phyloP scores from a whole-genome alignment of 2,329 filamentous ascomycete species.

The Grosmannia clavigera region DNA sequence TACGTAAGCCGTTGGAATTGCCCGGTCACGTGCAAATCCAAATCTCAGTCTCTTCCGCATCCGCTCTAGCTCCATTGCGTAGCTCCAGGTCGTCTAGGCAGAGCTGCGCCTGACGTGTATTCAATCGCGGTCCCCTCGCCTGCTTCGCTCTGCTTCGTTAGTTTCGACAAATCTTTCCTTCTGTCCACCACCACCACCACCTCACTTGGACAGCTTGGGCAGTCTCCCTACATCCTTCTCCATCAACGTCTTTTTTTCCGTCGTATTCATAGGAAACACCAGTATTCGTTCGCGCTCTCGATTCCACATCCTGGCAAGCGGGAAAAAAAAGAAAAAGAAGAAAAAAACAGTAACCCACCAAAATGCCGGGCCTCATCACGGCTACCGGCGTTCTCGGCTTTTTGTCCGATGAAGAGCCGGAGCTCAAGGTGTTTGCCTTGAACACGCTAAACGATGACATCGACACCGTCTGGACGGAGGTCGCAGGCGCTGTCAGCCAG shows the following conservation, averaged over 20 bases:
- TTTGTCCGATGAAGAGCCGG: constrained; percentile 84
- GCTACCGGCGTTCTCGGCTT: constrained; percentile 92
- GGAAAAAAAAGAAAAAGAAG: not conserved
- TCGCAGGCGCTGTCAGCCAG: constrained; percentile 80
- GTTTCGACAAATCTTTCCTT: not conserved
- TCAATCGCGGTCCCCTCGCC: not conserved
- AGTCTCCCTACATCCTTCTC: not conserved
- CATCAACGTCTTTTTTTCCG: not conserved
- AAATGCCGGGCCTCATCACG: constrained; percentile 87
- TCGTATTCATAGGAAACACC: not conserved
- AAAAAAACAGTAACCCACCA: constrained; percentile 10
- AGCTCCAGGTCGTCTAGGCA: constrained; percentile 17
- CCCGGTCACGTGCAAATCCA: not conserved
- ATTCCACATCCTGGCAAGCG: not conserved
- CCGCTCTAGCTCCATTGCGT: not conserved
- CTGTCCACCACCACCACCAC: no score
- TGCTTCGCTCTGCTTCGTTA: not conserved
- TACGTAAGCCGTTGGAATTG: no score
- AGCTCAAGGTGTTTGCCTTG: constrained; percentile 88
- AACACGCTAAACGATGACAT: constrained; percentile 94
- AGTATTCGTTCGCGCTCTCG: not conserved
- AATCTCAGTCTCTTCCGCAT: not conserved
- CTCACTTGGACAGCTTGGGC: not conserved
- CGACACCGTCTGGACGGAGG: constrained; percentile 94
- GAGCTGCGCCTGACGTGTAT: constrained; percentile 21